These are phyloP conservation scores for Cenchrus fungigraminus DNA, from an alignment of 176 grass and related monocot species.

Conservation along the genomic window DNA sequence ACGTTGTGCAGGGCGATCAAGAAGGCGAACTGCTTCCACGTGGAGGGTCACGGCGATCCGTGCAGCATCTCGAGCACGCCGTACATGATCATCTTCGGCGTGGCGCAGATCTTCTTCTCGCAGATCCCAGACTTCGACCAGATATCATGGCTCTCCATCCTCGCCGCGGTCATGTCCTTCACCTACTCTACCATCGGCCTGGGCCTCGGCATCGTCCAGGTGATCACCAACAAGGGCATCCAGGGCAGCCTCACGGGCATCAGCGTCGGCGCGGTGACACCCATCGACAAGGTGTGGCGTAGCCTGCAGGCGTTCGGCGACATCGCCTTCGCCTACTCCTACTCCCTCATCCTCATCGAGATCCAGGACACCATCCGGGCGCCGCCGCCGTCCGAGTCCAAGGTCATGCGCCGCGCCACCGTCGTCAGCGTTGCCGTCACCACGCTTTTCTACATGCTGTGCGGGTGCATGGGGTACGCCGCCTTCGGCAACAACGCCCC, in stretches of 20 bases:
- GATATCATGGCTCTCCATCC: slow-evolving; percentile 93
- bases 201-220: slow-evolving; percentile 75
- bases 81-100: slow-evolving; percentile 97
- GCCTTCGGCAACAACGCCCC: slow-evolving; percentile 58
- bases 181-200: slow-evolving; percentile 92
- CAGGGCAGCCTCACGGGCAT: slow-evolving; percentile 93
- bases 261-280: slow-evolving; percentile 76
- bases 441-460: slow-evolving; percentile 79
- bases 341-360: slow-evolving; percentile 97
- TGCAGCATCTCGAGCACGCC: slow-evolving; percentile 79
- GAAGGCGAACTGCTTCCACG: slow-evolving; percentile 86
- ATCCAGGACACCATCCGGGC: slow-evolving; percentile 78
- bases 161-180: slow-evolving; percentile 96
- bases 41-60: slow-evolving; percentile 63
- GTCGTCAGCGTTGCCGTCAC: slow-evolving; percentile 56
- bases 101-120: slow-evolving; percentile 81
- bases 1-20: slow-evolving; percentile 62
- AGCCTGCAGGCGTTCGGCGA: slow-evolving; percentile 98
- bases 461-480: slow-evolving; percentile 61
- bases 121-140: slow-evolving; percentile 97
- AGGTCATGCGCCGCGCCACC: slow-evolving; percentile 70
- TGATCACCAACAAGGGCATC: slow-evolving; percentile 64
- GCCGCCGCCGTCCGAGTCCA: slow-evolving; percentile 61
- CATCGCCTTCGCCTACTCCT: slow-evolving; percentile 99
- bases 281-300: slow-evolving; percentile 89